Evolutionary conservation across 2,329 filamentous ascomycete species (phyloP).

Genomic region (Teratosphaeria zuluensis): DNA sequence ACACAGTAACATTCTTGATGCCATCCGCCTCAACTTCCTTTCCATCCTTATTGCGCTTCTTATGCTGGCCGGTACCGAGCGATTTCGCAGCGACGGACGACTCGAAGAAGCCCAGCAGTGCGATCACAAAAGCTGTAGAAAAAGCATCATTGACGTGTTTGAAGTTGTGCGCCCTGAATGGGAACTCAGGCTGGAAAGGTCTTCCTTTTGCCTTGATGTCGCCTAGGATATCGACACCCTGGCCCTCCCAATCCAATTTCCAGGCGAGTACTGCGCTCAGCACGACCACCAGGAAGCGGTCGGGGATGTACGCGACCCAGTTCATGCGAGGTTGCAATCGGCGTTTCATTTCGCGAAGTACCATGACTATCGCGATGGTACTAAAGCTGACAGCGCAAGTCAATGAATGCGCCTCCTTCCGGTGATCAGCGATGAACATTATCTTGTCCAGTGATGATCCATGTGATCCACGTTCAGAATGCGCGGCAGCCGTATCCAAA

Average conservation of each 20-base stretch:
- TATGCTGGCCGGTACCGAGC: conserved; percentile 52
- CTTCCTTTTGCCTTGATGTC: conserved; percentile 62
- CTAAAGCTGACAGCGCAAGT: conserved; percentile 68
- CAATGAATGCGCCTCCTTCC: conserved; percentile 57
- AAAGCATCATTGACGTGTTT: conserved; percentile 76
- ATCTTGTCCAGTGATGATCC: conserved; percentile 83
- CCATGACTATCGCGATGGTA: conserved; percentile 81
- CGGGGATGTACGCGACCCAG: conserved; percentile 76
- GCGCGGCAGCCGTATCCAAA: conserved; percentile 55
- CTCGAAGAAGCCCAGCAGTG: conserved; percentile 95
- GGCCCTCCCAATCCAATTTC: conserved; percentile 63
- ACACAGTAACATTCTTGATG: conserved; percentile 71
- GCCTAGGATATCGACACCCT: conserved; percentile 76
- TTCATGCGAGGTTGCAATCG: conserved; percentile 70
- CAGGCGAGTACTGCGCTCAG: conserved; percentile 72
- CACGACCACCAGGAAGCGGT: conserved; percentile 83
- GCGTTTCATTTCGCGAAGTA: conserved; percentile 71
- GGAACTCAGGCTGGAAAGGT: conserved; percentile 75
- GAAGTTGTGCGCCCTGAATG: conserved; percentile 68
- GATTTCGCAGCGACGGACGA: conserved; percentile 94
- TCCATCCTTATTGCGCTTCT: conserved; percentile 31
- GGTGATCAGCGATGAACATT: conserved; percentile 62
- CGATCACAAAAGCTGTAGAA: conserved; percentile 86
- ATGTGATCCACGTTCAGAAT: conserved; percentile 57
- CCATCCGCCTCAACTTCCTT: conserved; percentile 24